These are phyloP conservation scores for Urtica urens DNA, from an alignment of 306 rosid genomes.

Conservation along the genomic window DNA sequence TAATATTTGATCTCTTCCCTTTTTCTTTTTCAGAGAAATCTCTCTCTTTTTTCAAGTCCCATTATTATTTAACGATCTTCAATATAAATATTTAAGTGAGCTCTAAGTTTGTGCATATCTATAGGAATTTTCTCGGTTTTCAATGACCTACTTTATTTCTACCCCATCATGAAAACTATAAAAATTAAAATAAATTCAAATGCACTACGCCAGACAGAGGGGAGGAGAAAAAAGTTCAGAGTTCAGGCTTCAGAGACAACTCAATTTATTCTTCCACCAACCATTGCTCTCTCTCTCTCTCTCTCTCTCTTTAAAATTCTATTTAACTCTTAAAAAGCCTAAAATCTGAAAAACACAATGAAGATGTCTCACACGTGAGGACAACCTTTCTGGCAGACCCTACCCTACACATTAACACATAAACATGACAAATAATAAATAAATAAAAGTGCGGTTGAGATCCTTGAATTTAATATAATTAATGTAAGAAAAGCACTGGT, in stretches of 20 bases:
- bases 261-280: constrained; percentile 13
- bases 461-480: no score
- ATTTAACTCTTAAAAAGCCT: constrained; percentile 2
- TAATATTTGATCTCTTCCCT: no score
- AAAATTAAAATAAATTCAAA: no score
- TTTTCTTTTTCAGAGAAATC: no score
- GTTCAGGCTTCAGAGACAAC: background rate
- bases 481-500: constrained; percentile 5
- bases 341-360: constrained; percentile 16
- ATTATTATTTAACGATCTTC: no score
- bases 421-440: background rate
- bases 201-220: constrained; percentile 26
- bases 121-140: constrained; percentile 3
- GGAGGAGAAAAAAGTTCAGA: constrained; percentile 11
- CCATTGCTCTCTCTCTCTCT: constrained; percentile 6
- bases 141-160: no score
- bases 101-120: background rate
- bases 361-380: constrained; percentile 29
- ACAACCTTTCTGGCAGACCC: constrained; percentile 7
- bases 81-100: background rate
- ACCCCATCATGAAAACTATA: no score
- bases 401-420: background rate
- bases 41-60: no score
- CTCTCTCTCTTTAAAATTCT: background rate
- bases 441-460: no score